phyloP scores from a whole-genome alignment of 2,329 filamentous ascomycete species.

The Botryotinia globosa region DNA sequence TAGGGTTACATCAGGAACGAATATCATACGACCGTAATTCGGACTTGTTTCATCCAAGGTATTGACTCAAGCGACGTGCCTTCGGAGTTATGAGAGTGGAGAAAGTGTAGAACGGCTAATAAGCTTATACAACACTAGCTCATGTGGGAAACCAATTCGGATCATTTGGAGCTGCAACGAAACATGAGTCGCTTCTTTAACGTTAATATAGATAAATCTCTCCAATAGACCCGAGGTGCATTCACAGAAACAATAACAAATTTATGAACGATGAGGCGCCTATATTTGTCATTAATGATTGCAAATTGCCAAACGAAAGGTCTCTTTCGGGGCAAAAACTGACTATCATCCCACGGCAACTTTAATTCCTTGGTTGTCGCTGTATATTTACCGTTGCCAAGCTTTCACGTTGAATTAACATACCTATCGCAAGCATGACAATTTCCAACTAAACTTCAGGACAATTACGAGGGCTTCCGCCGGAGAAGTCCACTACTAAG shows the following conservation, averaged over 20 bases:
- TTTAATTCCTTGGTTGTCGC: not conserved
- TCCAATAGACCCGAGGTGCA: not conserved
- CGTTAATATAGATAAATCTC: not conserved
- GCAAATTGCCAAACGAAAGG: not conserved
- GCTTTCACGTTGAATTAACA: rapidly evolving
- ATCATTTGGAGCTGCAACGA: not conserved
- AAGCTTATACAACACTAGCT: not conserved
- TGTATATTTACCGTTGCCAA: not conserved
- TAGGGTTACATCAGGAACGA: not conserved
- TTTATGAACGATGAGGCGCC: rapidly evolving
- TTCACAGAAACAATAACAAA: rapidly evolving
- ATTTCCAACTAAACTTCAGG: rapidly evolving
- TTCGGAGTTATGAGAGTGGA: not conserved
- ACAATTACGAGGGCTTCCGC: not conserved
- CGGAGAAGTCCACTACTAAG: rapidly evolving
- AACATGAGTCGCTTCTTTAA: not conserved
- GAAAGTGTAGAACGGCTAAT: not conserved
- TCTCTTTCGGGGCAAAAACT: not conserved
- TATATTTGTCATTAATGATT: not conserved
- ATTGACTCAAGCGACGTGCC: not conserved
- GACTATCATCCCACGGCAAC: not conserved
- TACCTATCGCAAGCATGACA: rapidly evolving
- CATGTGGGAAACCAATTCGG: not conserved
- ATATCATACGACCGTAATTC: not conserved
- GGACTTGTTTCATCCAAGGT: not conserved